Evolutionary conservation across 192 early-diverging fungal genomes (phyloP).

Genomic region (Cetraspora pellucida): DNA sequence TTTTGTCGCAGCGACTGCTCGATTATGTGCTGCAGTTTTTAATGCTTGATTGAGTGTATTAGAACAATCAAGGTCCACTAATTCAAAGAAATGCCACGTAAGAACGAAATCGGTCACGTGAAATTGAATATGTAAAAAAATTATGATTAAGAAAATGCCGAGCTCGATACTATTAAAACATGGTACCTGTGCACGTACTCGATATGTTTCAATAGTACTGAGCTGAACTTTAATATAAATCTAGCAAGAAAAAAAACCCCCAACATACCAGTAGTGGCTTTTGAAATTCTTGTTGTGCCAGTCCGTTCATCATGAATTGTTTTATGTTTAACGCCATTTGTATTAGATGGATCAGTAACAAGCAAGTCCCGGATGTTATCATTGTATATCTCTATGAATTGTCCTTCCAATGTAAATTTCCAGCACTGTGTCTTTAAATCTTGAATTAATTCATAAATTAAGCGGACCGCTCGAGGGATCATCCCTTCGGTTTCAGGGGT

Average conservation of each 20-base stretch:
- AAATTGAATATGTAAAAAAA: background rate
- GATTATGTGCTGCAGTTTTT: conserved; percentile 71
- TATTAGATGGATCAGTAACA: conserved; percentile 30
- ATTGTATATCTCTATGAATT: conserved; percentile 97
- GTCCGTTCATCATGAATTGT: conserved; percentile 75
- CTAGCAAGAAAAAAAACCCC: too few relatives aligned
- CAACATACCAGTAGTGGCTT: conserved; percentile 36
- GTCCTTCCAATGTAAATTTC: conserved; percentile 84
- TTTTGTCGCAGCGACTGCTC: conserved; percentile 89
- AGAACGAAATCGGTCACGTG: background rate
- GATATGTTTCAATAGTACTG: too few relatives aligned
- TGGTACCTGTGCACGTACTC: too few relatives aligned
- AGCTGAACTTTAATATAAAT: too few relatives aligned
- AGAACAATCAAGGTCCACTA: conserved; percentile 71
- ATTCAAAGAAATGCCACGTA: conserved; percentile 1
- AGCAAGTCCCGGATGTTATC: conserved; percentile 88
- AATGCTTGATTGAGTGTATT: conserved; percentile 73
- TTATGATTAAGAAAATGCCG: background rate
- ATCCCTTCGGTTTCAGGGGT: conserved; percentile 68
- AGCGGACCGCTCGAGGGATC: conserved; percentile 91
- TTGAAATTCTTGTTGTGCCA: conserved; percentile 74
- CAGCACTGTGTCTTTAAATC: conserved; percentile 77
- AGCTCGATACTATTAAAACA: too few relatives aligned
- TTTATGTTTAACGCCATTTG: conserved; percentile 62
- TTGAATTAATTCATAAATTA: conserved; percentile 82